Evolutionary conservation across 2,329 filamentous ascomycete genomes (phyloP).

Genomic region (Aspergillus oerlinghausenensis): DNA sequence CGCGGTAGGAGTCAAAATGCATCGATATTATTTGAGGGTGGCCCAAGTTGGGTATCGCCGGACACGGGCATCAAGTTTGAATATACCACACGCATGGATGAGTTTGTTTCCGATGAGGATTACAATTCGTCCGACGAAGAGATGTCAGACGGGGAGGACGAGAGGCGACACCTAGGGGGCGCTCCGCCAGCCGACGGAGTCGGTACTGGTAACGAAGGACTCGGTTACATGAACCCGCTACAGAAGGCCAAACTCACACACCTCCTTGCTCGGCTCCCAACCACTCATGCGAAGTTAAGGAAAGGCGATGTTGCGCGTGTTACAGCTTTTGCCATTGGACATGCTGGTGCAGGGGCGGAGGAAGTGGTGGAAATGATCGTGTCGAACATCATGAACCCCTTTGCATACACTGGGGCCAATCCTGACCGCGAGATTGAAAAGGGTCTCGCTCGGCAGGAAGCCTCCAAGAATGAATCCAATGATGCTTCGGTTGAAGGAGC

Average conservation of each 20-base stretch:
- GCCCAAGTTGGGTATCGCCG: slow-evolving; percentile 72
- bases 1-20: slow-evolving; percentile 50
- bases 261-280: slow-evolving; percentile 76
- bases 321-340: slow-evolving; percentile 82
- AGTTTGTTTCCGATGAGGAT: slow-evolving; percentile 77
- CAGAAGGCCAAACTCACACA: slow-evolving; percentile 81
- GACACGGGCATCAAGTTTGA: slow-evolving; percentile 73
- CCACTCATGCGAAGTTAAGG: slow-evolving; percentile 65
- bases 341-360: slow-evolving; percentile 77
- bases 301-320: slow-evolving; percentile 83
- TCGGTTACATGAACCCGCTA: slow-evolving; percentile 71
- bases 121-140: slow-evolving; percentile 87
- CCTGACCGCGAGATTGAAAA: slow-evolving; percentile 42
- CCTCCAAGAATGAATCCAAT: slow-evolving; percentile 24
- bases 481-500: slow-evolving; percentile 36
- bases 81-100: slow-evolving; percentile 68
- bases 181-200: slow-evolving; percentile 40
- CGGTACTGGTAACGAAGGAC: slow-evolving; percentile 41
- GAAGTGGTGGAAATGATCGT: slow-evolving; percentile 90
- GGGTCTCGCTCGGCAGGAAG: slow-evolving; percentile 28
- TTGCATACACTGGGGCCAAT: slow-evolving; percentile 68
- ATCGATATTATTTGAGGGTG: slow-evolving; percentile 64
- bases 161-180: slow-evolving; percentile 40
- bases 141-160: slow-evolving; percentile 48
- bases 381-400: slow-evolving; percentile 72